Evolutionary conservation across 345 rosid species (phyloP), one percentile per base, ranked within the genome.

Genomic region (Eucalyptus viminalis): DNA sequence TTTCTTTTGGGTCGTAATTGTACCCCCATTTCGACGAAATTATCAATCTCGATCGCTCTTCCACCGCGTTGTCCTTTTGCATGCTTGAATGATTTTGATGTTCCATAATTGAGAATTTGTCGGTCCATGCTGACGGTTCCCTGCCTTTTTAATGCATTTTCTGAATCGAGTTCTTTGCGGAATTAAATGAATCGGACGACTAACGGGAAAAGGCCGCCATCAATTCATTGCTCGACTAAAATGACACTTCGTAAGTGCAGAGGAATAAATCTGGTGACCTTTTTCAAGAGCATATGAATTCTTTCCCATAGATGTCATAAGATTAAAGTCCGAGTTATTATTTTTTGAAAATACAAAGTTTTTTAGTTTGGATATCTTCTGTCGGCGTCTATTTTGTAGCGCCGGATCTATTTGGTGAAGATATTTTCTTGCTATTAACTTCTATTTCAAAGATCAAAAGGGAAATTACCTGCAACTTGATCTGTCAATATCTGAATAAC

Each of bases 261-360:
- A 2, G 44, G 80, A 17, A 34, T 16, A 17, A 69, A 9, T 14
- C 1, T 7, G 76, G 37, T 65, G 19, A n/a, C 17, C 76, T 65
- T n/a, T 65, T 7, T 29, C 17, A 12, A 60, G 16, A 27, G 31
- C 0, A 12, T 60, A 12, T 12, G 1, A 60, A 27, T 60, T 65
- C 37, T n/a, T 65, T 65, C 72, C 37, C 37, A 14, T 29, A 65
- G 15, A 65, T 65, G 37, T n/a, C 72, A 14, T n/a, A 4, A 14
- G 6, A 65, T n/a, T 0, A 0, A 65, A 65, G 72, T 65, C 3
- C 3, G 37, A 65, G 72, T 65, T 1, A n/a, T 29, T 56, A 60
- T 11, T 60, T 12, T 60, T 27, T 60, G 69, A 14, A 27, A 60
- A 27, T 60, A 25, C 29, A 27, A 62, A 29, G 34, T 29, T 62